phyloP scores from a whole-genome alignment of 2,329 filamentous ascomycete species.

The Zymoseptoria pseudotritici region DNA sequence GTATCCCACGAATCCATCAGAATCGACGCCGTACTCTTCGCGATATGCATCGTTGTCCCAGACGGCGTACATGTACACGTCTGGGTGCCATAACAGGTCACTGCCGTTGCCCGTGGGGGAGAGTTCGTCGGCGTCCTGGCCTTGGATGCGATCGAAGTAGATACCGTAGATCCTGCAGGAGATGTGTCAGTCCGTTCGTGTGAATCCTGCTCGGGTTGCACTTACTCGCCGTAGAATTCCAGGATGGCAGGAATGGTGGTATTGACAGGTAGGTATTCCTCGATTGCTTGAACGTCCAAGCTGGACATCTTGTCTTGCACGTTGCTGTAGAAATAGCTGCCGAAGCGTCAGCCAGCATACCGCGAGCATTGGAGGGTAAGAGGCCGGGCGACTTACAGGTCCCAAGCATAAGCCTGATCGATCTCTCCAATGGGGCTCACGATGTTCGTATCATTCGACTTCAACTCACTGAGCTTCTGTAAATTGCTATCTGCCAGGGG shows the following conservation, averaged over 20 bases:
- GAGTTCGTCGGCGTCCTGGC: conserved; percentile 50
- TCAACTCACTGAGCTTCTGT: too few relatives aligned
- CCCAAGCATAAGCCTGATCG: too few relatives aligned
- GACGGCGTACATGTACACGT: neutral
- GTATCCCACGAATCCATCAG: neutral
- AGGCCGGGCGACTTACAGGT: too few relatives aligned
- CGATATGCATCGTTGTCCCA: neutral
- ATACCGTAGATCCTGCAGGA: neutral
- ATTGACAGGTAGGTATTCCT: neutral
- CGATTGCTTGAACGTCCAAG: conserved; percentile 70
- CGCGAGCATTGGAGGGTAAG: too few relatives aligned
- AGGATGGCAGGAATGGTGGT: neutral
- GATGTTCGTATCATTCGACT: too few relatives aligned
- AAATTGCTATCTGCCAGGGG: too few relatives aligned
- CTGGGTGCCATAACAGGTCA: neutral
- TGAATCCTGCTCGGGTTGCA: too few relatives aligned
- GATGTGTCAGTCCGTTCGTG: too few relatives aligned
- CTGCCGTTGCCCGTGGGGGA: neutral
- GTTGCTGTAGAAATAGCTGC: too few relatives aligned
- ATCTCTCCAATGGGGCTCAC: too few relatives aligned
- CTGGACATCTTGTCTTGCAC: conserved; percentile 25
- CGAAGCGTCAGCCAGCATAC: too few relatives aligned
- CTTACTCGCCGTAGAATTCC: neutral
- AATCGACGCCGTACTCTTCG: neutral
- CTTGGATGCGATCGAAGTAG: conserved; percentile 26